Conservation (phyloP, 495 filamentous ascomycete genomes). For the Penicillium pancosmium region DNA sequence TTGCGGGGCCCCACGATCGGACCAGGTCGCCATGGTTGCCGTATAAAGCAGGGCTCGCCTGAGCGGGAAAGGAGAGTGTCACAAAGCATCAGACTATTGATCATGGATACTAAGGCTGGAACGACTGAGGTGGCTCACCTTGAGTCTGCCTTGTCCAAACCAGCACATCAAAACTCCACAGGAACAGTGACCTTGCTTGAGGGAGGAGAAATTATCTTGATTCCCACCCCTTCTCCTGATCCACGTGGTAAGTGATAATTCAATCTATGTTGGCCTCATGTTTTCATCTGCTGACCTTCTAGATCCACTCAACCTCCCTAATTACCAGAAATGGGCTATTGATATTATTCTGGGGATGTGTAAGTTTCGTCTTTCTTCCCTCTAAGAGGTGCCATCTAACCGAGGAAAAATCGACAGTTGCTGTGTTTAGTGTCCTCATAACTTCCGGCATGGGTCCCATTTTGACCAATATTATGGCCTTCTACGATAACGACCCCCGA, state of each 20-base stretch:
- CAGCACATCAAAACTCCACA: neutral
- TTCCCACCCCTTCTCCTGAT: slow-evolving; percentile 29
- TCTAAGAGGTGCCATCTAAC: too few species aligned
- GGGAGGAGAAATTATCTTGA: slow-evolving; percentile 21
- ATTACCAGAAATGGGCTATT: slow-evolving; percentile 28
- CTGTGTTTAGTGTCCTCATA: neutral
- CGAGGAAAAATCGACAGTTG: neutral
- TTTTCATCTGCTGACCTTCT: slow-evolving; percentile 6
- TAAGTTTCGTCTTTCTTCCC: neutral
- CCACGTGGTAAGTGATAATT: slow-evolving; percentile 23
- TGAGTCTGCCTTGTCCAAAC: neutral
- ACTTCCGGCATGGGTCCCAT: slow-evolving; percentile 31
- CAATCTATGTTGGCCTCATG: neutral
- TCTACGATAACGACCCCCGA: slow-evolving; percentile 24
- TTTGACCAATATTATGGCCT: slow-evolving; percentile 17
- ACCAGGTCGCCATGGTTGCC: too few species aligned
- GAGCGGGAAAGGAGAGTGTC: too few species aligned
- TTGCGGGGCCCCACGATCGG: too few species aligned
- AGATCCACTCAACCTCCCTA: slow-evolving; percentile 31
- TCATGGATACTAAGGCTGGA: neutral
- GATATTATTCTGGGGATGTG: neutral
- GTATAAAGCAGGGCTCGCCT: too few species aligned
- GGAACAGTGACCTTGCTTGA: slow-evolving; percentile 22
- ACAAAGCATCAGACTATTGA: too few species aligned
- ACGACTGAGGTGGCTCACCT: neutral